These are phyloP conservation scores for Pleurotus sapidus DNA, from an alignment of 768 basidiomycete species.

Conservation along the genomic window DNA sequence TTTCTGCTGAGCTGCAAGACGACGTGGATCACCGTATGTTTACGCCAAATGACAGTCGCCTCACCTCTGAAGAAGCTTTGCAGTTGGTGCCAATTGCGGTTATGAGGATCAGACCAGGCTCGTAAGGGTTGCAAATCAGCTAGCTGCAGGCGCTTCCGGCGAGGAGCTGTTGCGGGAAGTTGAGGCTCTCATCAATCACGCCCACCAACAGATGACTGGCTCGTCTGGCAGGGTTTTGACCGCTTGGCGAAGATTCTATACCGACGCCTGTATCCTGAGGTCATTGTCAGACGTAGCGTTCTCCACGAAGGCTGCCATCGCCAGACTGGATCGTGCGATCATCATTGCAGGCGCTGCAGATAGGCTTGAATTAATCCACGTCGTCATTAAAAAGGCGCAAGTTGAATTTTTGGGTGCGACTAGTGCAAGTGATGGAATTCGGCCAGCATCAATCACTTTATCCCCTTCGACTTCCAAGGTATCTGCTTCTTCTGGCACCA, in stretches of 20 bases:
- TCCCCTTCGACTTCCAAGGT: conserved; percentile 17
- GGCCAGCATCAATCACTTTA: conserved; percentile 9
- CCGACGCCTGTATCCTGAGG: conserved; percentile 67
- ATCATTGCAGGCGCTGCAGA: conserved; percentile 80
- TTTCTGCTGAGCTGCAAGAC: conserved; percentile 1
- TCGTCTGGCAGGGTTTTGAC: conserved; percentile 27
- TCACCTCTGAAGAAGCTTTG: not conserved
- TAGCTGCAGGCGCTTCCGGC: conserved; percentile 1
- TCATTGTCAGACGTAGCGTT: conserved; percentile 36
- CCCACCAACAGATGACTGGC: conserved; percentile 50
- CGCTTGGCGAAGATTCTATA: conserved; percentile 69
- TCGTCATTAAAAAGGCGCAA: conserved; percentile 64
- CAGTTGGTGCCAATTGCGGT: conserved; percentile 7
- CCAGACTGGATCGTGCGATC: conserved; percentile 72
- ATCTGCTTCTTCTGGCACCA: conserved; percentile 13
- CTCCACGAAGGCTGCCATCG: conserved; percentile 43
- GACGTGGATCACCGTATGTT: conserved; percentile 4
- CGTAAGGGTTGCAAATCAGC: not conserved
- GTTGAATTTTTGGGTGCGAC: conserved; percentile 15
- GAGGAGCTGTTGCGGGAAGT: conserved; percentile 20
- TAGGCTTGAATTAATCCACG: conserved; percentile 59
- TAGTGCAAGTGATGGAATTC: conserved; percentile 1
- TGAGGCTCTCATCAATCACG: conserved; percentile 39
- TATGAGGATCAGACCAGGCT: not conserved
- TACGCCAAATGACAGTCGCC: not conserved